Base-by-base conservation (phyloP, 805 yeast genomes). In the Nakazawaea pomicola region DNA sequence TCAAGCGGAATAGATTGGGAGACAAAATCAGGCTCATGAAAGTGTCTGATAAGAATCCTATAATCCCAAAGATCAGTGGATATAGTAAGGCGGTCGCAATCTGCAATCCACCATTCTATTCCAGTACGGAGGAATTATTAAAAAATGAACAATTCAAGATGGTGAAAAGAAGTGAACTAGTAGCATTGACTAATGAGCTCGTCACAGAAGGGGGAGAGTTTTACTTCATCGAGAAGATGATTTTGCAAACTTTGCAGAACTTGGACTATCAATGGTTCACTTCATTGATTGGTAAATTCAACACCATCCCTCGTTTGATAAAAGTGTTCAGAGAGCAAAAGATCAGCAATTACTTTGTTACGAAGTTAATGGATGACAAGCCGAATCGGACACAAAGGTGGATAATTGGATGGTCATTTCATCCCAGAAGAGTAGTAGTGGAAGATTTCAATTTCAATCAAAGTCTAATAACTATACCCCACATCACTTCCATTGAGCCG, bases 81-180 rank as follows among this genome's bases (percentile, higher is more conserved):
- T 23, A 23, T 23, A 49, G 18, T 46, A 47, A 18, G 45, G 43
- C 24, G 63, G 25, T 72, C 43, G 57, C 64, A 5, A 60, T 75
- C 51, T 74, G 80, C 50, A 74, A 74, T 48, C 80, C 80, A 3
- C 80, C 80, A 2, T 74, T 74, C 47, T 74, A 72, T 49, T 41
- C 48, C 2, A 60, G 70, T 0, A 9, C 19, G 0, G 33, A 45
- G 69, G 49, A 38, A 44, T 4, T 29, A 35, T 3, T 52, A 53
- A 12, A 30, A 40, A 7, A 30, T 31, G 2, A 33, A 33, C 3
- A 8, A 14, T n/a, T 28, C 4, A 73, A 72, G 12, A 21, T 9
- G 3, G 21, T 33, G 4, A 27, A 14, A 11, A 28, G 40, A 2
- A 40, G 38, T 24, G 48, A 44, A 10, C 63, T 65, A 11, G 41